Conservation (phyloP, 345 rosid species). For the Populus deltoides region DNA sequence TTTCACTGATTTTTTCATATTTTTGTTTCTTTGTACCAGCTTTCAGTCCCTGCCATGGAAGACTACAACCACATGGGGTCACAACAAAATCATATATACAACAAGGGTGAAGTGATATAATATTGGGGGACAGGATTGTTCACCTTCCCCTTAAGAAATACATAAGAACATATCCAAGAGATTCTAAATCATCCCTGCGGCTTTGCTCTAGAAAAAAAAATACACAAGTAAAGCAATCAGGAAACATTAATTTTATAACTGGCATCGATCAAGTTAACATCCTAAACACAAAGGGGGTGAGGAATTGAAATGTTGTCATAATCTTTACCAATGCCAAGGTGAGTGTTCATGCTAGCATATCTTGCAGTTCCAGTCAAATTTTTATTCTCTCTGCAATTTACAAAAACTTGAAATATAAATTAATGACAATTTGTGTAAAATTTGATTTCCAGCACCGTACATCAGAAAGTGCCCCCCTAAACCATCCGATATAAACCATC, state of each 20-base stretch:
- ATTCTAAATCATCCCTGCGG: slow-evolving; percentile 94
- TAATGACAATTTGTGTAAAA: not conserved
- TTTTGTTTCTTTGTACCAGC: slow-evolving; percentile 93
- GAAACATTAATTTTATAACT: not conserved
- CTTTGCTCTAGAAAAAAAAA: slow-evolving; percentile 62
- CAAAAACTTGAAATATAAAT: not conserved
- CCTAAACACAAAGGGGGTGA: not conserved
- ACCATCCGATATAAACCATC: not conserved
- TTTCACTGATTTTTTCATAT: slow-evolving; percentile 88
- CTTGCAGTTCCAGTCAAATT: slow-evolving; percentile 92
- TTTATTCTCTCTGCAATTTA: slow-evolving; percentile 72
- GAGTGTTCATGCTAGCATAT: slow-evolving; percentile 96
- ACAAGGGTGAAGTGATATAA: not conserved
- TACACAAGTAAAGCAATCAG: slow-evolving; percentile 1
- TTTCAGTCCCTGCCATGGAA: slow-evolving; percentile 95
- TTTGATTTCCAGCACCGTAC: not conserved
- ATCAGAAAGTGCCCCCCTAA: not conserved
- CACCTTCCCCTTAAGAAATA: slow-evolving; percentile 90
- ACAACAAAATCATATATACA: slow-evolving; percentile 16
- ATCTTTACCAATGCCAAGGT: slow-evolving; percentile 78
- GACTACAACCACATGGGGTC: slow-evolving; percentile 41
- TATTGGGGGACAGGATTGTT: slow-evolving; percentile 11
- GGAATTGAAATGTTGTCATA: slow-evolving; percentile 8
- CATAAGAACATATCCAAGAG: slow-evolving; percentile 92
- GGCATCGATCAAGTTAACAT: not conserved